phyloP scores from a whole-genome alignment of 257 asterid genomes.

The Eustoma russellianum region DNA sequence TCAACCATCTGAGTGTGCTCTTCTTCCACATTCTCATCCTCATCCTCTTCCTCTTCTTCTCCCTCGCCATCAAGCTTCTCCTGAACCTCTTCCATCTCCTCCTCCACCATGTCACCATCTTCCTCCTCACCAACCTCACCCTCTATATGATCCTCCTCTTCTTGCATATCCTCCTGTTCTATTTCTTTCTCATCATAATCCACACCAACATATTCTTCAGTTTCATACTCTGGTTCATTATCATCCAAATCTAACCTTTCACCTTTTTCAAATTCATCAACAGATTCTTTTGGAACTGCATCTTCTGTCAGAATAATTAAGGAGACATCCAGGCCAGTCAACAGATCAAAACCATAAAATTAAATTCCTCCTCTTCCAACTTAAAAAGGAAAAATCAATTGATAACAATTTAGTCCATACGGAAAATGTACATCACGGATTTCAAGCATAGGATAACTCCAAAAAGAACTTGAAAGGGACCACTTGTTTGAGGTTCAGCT shows the following conservation, averaged over 20 bases:
- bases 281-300: constrained; percentile 44
- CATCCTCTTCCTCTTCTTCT: constrained; percentile 59
- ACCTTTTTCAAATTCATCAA: constrained; percentile 75
- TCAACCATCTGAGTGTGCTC: constrained; percentile 50
- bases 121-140: constrained; percentile 60
- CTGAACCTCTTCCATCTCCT: constrained; percentile 51
- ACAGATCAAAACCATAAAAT: constrained; percentile 17
- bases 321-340: constrained; percentile 22
- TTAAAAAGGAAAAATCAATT: neutral
- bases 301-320: constrained; percentile 50
- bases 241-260: constrained; percentile 93
- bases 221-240: constrained; percentile 91
- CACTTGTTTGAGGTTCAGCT: neutral
- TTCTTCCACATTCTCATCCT: constrained; percentile 39
- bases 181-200: constrained; percentile 87
- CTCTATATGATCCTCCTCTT: constrained; percentile 49
- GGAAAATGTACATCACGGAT: neutral
- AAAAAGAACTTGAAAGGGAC: neutral
- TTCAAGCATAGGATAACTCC: neutral
- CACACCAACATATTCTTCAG: constrained; percentile 72
- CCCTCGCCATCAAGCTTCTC: constrained; percentile 74
- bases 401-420: constrained; percentile 1
- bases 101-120: constrained; percentile 55
- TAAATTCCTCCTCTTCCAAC: constrained; percentile 7
- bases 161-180: constrained; percentile 56